Evolutionary conservation across 371 early-diverging fungal species (phyloP).

Genomic region (Mortierella sp.): DNA sequence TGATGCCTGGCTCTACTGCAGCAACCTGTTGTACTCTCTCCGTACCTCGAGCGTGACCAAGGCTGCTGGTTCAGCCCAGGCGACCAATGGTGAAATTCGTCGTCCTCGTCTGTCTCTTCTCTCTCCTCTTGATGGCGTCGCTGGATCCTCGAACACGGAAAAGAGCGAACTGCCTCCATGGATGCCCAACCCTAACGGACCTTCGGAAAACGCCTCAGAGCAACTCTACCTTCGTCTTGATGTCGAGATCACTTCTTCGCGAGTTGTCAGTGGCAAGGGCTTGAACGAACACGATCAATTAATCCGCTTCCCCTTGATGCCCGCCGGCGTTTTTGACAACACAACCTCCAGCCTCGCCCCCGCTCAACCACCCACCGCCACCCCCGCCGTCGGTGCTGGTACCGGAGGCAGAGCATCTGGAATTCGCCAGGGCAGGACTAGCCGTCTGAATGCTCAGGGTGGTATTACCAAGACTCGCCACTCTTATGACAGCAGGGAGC

Average conservation of each 20-base stretch:
- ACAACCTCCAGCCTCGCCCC: constrained; percentile 33
- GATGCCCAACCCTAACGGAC: constrained; percentile 43
- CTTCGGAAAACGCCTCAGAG: constrained; percentile 26
- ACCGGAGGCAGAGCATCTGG: not conserved
- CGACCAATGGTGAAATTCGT: constrained; percentile 53
- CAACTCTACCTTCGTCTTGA: constrained; percentile 52
- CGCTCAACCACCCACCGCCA: constrained; percentile 26
- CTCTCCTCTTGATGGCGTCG: constrained; percentile 51
- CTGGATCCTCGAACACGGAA: constrained; percentile 25
- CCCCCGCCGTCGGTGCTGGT: constrained; percentile 15
- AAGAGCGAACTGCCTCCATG: constrained; percentile 44
- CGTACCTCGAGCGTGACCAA: constrained; percentile 30
- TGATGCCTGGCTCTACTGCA: constrained; percentile 52
- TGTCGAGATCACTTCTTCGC: constrained; percentile 54
- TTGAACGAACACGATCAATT: constrained; percentile 47
- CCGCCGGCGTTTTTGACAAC: constrained; percentile 52
- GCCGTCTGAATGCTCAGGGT: constrained; percentile 41
- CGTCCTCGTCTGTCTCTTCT: constrained; percentile 51
- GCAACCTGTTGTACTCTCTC: constrained; percentile 53
- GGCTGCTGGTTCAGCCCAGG: constrained; percentile 42
- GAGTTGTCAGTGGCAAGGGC: constrained; percentile 52
- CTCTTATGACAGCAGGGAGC: constrained; percentile 29
- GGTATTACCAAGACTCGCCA: constrained; percentile 43
- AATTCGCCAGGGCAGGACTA: constrained; percentile 17
- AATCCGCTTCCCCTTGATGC: constrained; percentile 51